Evolutionary conservation across 805 yeast species (phyloP).

Genomic region (Saccharomycodes ludwigii): DNA sequence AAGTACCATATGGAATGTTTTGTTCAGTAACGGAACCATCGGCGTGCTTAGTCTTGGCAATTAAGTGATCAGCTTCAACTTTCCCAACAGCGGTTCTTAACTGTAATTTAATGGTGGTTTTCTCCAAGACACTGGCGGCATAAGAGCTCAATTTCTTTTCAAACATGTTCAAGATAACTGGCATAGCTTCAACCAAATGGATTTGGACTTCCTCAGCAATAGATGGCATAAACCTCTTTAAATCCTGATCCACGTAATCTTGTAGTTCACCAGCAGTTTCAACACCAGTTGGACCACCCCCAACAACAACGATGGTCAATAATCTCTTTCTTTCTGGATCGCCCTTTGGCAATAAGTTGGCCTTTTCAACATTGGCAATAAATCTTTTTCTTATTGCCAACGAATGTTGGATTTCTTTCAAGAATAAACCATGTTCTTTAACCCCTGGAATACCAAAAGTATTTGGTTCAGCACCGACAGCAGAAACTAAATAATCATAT

Average conservation of each 20-base stretch:
- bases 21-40: slow-evolving; percentile 55
- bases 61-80: slow-evolving; percentile 61
- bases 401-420: slow-evolving; percentile 85
- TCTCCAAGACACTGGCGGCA: slow-evolving; percentile 30
- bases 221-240: slow-evolving; percentile 78
- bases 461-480: slow-evolving; percentile 90
- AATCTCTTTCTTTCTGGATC: slow-evolving; percentile 78
- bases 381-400: slow-evolving; percentile 67
- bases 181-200: slow-evolving; percentile 80
- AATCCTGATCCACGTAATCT: slow-evolving; percentile 87
- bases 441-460: slow-evolving; percentile 94
- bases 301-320: slow-evolving; percentile 79
- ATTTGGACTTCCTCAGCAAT: slow-evolving; percentile 76
- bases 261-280: slow-evolving; percentile 94
- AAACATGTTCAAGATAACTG: slow-evolving; percentile 59
- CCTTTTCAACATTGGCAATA: slow-evolving; percentile 82
- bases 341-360: slow-evolving; percentile 66
- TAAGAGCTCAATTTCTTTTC: slow-evolving; percentile 31
- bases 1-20: slow-evolving; percentile 73
- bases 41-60: slow-evolving; percentile 57
- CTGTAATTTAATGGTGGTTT: slow-evolving; percentile 56
- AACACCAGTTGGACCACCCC: slow-evolving; percentile 98
- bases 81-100: slow-evolving; percentile 82
- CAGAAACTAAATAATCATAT: slow-evolving; percentile 78
- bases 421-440: slow-evolving; percentile 65